Conservation (phyloP, 148 eudicot genomes). For the Talinum fruticosum region DNA sequence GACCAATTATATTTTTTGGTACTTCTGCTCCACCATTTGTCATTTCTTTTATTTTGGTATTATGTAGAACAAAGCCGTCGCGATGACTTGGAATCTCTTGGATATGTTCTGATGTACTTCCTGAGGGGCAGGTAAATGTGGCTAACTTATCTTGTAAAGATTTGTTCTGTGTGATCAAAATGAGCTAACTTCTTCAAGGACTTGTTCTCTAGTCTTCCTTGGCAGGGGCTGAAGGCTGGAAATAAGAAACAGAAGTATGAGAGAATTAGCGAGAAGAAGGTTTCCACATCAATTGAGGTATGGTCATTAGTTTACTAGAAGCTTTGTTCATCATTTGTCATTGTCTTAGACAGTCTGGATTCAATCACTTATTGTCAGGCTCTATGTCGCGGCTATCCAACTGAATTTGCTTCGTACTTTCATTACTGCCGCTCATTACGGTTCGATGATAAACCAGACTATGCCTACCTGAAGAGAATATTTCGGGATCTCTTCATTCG, state of each 20-base stretch:
- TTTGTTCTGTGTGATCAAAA: background rate
- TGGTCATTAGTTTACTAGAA: background rate
- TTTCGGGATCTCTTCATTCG: slow-evolving; percentile 97
- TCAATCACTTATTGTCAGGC: slow-evolving; percentile 39
- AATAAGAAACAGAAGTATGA: slow-evolving; percentile 93
- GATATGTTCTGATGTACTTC: slow-evolving; percentile 88
- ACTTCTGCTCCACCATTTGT: background rate
- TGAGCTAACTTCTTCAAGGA: slow-evolving; percentile 10
- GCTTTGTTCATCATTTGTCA: background rate
- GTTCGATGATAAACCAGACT: slow-evolving; percentile 92
- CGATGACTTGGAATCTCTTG: slow-evolving; percentile 97
- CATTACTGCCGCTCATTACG: slow-evolving; percentile 89
- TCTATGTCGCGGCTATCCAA: slow-evolving; percentile 79
- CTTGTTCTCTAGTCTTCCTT: slow-evolving; percentile 68
- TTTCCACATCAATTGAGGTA: slow-evolving; percentile 94
- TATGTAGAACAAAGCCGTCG: slow-evolving; percentile 86
- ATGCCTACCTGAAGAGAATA: slow-evolving; percentile 85
- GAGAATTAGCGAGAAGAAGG: slow-evolving; percentile 85
- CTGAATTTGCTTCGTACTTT: slow-evolving; percentile 91
- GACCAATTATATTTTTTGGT: background rate
- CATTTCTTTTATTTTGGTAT: slow-evolving; percentile 18
- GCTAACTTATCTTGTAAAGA: background rate
- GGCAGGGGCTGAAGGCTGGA: slow-evolving; percentile 98
- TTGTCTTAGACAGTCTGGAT: slow-evolving; percentile 3
- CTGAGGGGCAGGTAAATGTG: slow-evolving; percentile 75